Percentiles rank a stretch among this genome's conserved stretches.
Evolutionary conservation across 108 stramenopile genomes (phyloP).

Genomic region (Discostella pseudostelligera): DNA sequence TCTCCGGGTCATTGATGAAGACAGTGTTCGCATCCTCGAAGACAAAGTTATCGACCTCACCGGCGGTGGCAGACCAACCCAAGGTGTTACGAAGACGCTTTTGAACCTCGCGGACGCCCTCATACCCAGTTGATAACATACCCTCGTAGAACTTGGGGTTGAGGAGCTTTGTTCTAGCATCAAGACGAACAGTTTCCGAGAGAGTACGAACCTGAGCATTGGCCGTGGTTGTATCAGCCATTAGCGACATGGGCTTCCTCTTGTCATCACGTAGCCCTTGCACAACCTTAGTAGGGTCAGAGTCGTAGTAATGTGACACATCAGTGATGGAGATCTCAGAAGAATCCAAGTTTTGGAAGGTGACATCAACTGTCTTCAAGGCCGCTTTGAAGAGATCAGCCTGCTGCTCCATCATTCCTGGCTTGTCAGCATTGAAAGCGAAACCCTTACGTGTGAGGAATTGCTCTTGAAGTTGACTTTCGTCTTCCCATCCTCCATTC

Average conservation of each 20-base stretch:
- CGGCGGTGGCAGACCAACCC: conserved; percentile 97
- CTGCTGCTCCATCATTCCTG: conserved; percentile 97
- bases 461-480: conserved; percentile 92
- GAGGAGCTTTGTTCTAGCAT: conserved; percentile 96
- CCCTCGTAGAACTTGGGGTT: conserved; percentile 99
- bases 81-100: conserved; percentile 97
- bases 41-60: conserved; percentile 98
- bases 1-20: conserved; percentile 94
- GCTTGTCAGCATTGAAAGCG: conserved; percentile 96
- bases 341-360: conserved; percentile 96
- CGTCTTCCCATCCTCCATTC: conserved; percentile 97
- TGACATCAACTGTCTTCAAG: conserved; percentile 92
- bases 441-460: conserved; percentile 95
- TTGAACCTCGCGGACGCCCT: conserved; percentile 96
- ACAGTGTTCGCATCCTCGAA: conserved; percentile 96
- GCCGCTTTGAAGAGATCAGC: conserved; percentile 93
- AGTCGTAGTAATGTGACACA: conserved; percentile 97
- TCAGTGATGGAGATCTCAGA: conserved; percentile 96
- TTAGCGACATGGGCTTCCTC: conserved; percentile 94
- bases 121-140: conserved; percentile 95
- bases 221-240: conserved; percentile 98
- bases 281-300: conserved; percentile 97
- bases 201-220: conserved; percentile 95
- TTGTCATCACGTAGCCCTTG: conserved; percentile 93
- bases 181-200: conserved; percentile 93